Evolutionary conservation across 2,329 filamentous ascomycete species (phyloP).

Genomic region (Parascedosporium putredinis): DNA sequence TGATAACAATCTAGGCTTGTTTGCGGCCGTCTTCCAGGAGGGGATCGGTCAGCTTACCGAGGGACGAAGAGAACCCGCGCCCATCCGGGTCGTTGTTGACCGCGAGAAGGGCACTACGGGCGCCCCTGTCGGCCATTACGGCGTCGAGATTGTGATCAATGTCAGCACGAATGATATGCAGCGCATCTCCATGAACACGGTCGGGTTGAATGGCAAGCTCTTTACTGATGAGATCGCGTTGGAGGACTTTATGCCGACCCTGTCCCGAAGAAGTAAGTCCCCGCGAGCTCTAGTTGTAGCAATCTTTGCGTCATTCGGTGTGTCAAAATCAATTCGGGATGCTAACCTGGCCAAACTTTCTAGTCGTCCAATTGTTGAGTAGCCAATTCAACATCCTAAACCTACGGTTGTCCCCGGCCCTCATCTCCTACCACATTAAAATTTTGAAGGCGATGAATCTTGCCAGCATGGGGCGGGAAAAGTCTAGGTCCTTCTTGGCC

Average conservation of each 20-base stretch:
- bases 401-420: constrained; percentile 49
- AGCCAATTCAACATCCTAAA: constrained; percentile 61
- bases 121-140: constrained; percentile 54
- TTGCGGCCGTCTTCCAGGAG: constrained; percentile 64
- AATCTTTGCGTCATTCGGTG: not conserved
- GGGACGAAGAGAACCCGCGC: constrained; percentile 56
- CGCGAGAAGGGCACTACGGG: constrained; percentile 56
- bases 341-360: constrained; percentile 22
- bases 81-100: constrained; percentile 64
- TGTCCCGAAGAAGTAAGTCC: constrained; percentile 60
- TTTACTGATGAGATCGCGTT: constrained; percentile 63
- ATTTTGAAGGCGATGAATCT: constrained; percentile 61
- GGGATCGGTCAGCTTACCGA: constrained; percentile 50
- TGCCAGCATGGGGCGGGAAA: constrained; percentile 49
- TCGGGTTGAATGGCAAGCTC: constrained; percentile 59
- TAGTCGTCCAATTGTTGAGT: constrained; percentile 64
- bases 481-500: constrained; percentile 58
- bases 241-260: constrained; percentile 62
- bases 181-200: constrained; percentile 38
- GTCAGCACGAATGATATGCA: constrained; percentile 44
- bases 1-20: constrained; percentile 48
- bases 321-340: no score
- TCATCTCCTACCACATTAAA: constrained; percentile 71
- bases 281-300: not conserved
- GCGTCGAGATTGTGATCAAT: constrained; percentile 61